Base-by-base conservation (phyloP, 2,329 filamentous ascomycete species). In the Fusarium tanahbumbuense region DNA sequence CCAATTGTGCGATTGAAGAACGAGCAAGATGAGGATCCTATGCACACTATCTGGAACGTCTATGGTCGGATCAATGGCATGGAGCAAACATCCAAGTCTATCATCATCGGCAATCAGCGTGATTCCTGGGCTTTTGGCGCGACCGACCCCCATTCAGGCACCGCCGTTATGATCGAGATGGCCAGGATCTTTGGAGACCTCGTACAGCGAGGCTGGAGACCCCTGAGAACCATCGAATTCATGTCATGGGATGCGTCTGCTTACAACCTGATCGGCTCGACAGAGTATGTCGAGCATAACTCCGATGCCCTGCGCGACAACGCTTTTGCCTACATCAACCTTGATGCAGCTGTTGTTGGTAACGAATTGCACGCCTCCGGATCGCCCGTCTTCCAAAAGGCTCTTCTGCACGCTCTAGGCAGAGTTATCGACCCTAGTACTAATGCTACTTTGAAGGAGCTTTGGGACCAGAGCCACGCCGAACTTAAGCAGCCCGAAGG, bases 181-280 rank as follows among this genome's bases (percentile, higher is more conserved):
- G 90, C 92, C 23, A 90, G 92, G 46, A 89, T 97, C 50, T 93
- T 99, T 74, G 93, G 94, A 42, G 89, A 93, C 68, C 86, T 98
- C 18, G 85, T 90, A 23, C 81, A 85, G 18, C 88, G 89, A 60
- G 95, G 94, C 56, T 99, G 96, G 96, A 88, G 92, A 27, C 96
- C 96, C 2, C 84, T 97, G 18, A 91, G 96, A n/a, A 97, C 93
- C 6, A 97, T 99, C 70, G 92, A 97, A 78, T 98, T 99, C 79
- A 94, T 94, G 76, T 97, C 93, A 34, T 99, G 96, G 96, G 96
- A 99, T 78, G 96, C 89, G 6, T 91, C 91, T 73, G 93, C 95
- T 79, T 98, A 97, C 83, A 98, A 98, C 79, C 83, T 96, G 47
- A 92, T 97, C 61, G 96, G 96, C 11, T 97, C 93, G 13, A 98